A percentile compares a stretch with the other conserved stretches of the same genome.
phyloP scores from a whole-genome alignment of 208 protist genomes.

The Naegleria gruberi region DNA sequence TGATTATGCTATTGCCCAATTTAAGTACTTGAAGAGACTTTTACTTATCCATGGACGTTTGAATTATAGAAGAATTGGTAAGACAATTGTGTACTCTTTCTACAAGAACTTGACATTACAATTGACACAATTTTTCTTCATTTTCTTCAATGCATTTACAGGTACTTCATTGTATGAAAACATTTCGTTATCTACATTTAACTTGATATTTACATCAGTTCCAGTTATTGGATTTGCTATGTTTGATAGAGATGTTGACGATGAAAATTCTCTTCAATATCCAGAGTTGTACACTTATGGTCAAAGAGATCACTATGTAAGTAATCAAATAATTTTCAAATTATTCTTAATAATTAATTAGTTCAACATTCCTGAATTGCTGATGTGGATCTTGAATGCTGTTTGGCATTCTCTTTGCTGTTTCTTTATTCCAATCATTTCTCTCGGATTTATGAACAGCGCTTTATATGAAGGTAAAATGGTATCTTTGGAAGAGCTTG shows the following conservation, averaged over 20 bases:
- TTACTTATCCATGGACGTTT: slow-evolving; percentile 45
- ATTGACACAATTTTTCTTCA: slow-evolving; percentile 53
- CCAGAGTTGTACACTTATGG: slow-evolving; percentile 35
- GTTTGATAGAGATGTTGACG: slow-evolving; percentile 59
- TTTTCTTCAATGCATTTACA: slow-evolving; percentile 43
- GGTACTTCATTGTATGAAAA: slow-evolving; percentile 34
- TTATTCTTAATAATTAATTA: background rate
- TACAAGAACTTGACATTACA: slow-evolving; percentile 61
- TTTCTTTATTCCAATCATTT: slow-evolving; percentile 36
- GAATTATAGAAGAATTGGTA: slow-evolving; percentile 47
- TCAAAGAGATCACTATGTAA: background rate
- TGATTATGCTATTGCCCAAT: slow-evolving; percentile 58
- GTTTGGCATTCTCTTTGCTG: slow-evolving; percentile 27
- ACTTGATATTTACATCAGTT: slow-evolving; percentile 61
- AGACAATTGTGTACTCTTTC: slow-evolving; percentile 56
- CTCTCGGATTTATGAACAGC: background rate
- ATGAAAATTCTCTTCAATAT: slow-evolving; percentile 18
- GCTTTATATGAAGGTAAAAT: background rate
- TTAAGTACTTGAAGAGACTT: slow-evolving; percentile 44
- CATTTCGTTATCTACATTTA: slow-evolving; percentile 43
- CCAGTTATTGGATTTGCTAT: slow-evolving; percentile 60
- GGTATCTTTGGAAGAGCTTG: slow-evolving; percentile 33
- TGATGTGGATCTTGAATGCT: slow-evolving; percentile 27
- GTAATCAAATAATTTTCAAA: background rate
- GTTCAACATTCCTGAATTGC: slow-evolving; percentile 31